These are phyloP conservation scores for Clarireedia homoeocarpa DNA, from an alignment of 2,329 filamentous ascomycete species.

Conservation along the genomic window DNA sequence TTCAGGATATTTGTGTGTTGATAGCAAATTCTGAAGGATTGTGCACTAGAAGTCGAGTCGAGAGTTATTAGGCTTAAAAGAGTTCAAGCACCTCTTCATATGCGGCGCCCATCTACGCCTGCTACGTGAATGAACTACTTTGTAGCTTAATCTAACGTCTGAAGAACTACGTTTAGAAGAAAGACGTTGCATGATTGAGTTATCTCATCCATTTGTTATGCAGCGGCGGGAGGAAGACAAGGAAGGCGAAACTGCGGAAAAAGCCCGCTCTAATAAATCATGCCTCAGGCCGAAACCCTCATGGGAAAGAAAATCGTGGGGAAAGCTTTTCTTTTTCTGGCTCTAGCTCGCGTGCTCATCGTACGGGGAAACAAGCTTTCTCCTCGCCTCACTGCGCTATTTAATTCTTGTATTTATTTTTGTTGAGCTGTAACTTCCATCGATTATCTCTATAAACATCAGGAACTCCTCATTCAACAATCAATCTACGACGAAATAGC, in stretches of 20 bases:
- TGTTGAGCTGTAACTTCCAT: not conserved
- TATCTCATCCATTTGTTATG: too few relatives aligned
- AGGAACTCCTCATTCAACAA: not conserved
- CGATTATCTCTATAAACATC: not conserved
- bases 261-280: not conserved
- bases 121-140: too few relatives aligned
- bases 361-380: not conserved
- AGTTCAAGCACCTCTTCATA: too few relatives aligned
- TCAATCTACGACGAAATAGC: not conserved
- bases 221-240: not conserved
- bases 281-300: not conserved
- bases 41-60: too few relatives aligned
- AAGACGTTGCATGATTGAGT: too few relatives aligned
- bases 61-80: too few relatives aligned
- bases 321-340: not conserved
- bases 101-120: too few relatives aligned
- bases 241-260: not conserved
- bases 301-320: not conserved
- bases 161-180: too few relatives aligned
- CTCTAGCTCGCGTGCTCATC: conserved; percentile 1
- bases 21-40: too few relatives aligned
- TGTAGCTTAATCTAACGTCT: too few relatives aligned
- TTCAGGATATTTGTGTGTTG: too few relatives aligned
- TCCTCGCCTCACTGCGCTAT: not conserved
- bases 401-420: not conserved